These are phyloP conservation scores for Tubosaeta brunneosetosa DNA, from an alignment of 768 basidiomycete genomes.

Conservation along the genomic window DNA sequence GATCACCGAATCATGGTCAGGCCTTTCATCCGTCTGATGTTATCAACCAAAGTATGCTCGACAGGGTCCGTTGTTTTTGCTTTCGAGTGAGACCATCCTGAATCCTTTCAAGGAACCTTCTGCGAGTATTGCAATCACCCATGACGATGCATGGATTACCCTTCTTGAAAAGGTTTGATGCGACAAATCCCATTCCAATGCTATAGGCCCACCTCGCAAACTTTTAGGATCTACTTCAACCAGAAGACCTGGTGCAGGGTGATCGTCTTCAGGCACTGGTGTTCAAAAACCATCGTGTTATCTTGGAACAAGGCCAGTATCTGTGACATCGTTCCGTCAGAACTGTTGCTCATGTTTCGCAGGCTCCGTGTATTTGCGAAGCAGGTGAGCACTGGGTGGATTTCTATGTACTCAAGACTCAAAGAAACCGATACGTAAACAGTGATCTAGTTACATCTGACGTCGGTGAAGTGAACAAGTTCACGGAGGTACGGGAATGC, in stretches of 20 bases:
- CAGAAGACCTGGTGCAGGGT: too few species aligned
- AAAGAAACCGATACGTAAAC: too few species aligned
- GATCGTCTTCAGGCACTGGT: background rate
- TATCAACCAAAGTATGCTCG: conserved; percentile 4
- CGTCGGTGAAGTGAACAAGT: too few species aligned
- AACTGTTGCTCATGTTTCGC: background rate
- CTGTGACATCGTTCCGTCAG: background rate
- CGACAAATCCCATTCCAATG: too few species aligned
- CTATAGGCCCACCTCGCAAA: too few species aligned
- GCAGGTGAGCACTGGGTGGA: background rate
- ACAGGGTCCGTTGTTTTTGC: background rate
- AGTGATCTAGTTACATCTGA: too few species aligned
- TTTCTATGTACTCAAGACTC: background rate
- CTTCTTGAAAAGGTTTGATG: too few species aligned
- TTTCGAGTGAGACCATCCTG: background rate
- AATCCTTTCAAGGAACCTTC: background rate
- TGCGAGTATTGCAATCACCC: background rate
- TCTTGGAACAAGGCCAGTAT: background rate
- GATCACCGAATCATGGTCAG: background rate
- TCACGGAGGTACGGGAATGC: too few species aligned
- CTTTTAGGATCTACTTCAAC: too few species aligned
- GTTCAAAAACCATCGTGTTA: background rate
- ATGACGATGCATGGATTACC: too few species aligned
- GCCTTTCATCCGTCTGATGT: conserved; percentile 9
- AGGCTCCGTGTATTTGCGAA: conserved; percentile 9